Evolutionary conservation across 2,329 filamentous ascomycete genomes (phyloP).

Genomic region (Aspergillus tanneri): DNA sequence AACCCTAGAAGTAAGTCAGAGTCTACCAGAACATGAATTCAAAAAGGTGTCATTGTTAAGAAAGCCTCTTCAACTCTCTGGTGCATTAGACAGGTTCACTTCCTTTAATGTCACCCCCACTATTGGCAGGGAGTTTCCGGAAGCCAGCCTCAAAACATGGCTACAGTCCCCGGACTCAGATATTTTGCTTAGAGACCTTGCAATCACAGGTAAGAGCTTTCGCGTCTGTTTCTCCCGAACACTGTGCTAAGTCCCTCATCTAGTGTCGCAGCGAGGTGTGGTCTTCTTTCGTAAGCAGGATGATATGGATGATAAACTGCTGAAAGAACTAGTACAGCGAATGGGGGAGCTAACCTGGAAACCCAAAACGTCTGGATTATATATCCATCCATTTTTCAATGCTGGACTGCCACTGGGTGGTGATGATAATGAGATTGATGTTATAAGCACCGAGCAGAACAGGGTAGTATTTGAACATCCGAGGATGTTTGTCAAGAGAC

Average conservation of each 20-base stretch:
- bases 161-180: slow-evolving; percentile 63
- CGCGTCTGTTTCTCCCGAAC: not conserved
- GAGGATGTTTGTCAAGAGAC: slow-evolving; percentile 34
- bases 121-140: slow-evolving; percentile 45
- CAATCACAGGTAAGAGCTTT: slow-evolving; percentile 59
- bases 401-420: slow-evolving; percentile 55
- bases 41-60: not conserved
- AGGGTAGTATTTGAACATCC: slow-evolving; percentile 47
- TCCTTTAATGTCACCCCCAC: slow-evolving; percentile 44
- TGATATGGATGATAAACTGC: slow-evolving; percentile 60
- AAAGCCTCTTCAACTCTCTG: slow-evolving; percentile 32
- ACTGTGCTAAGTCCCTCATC: slow-evolving; percentile 1
- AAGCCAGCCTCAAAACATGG: slow-evolving; percentile 49
- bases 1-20: not conserved
- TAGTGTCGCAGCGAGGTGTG: slow-evolving; percentile 67
- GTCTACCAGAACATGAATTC: not conserved
- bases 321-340: slow-evolving; percentile 63
- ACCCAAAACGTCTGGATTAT: slow-evolving; percentile 57
- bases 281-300: slow-evolving; percentile 69
- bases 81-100: slow-evolving; percentile 42
- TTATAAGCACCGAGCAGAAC: slow-evolving; percentile 59
- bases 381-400: slow-evolving; percentile 62
- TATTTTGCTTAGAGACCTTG: slow-evolving; percentile 63
- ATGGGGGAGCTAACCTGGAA: slow-evolving; percentile 62
- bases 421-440: slow-evolving; percentile 61